Base-by-base conservation (phyloP, 106 monocot species). In the Cymbidium sinense region DNA sequence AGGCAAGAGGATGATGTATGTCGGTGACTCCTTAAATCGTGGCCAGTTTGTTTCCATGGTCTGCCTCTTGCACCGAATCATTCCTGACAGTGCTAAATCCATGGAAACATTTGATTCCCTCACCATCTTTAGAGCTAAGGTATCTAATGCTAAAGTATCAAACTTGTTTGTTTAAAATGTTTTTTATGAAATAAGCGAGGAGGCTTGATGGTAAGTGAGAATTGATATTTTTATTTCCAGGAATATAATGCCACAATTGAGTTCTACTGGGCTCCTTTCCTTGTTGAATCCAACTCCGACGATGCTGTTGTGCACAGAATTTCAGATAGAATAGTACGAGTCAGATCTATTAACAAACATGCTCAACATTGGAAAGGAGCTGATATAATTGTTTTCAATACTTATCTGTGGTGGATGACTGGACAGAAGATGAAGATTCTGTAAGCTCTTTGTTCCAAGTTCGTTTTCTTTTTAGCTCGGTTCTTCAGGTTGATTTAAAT, bases 191-290 rank as follows among this genome's bases (percentile, higher is more conserved):
- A 67, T 4, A 31, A 25, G n/a, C 11, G 25, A 31, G 67, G 33
- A 2, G 4, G 58, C 33, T 64, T 9, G 23, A 11, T 20, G 34
- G 4, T 41, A n/a, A 44, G 23, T 19, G 1, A 43, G 10, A 28
- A 27, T 74, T 74, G 50, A 39, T 34, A 6, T 72, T 1, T 52
- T 65, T 62, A 35, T 1, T 70, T 30, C 28, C 70, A 93, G 96
- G 88, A 96, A 5, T 96, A 89, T 80, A 93, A 93, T 65, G 93
- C 93, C 65, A 86, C 91, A 31, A 89, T 96, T 34, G 96, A 96
- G 82, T 96, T 96, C 85, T 96, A 96, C 61, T 96, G 93, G 96
- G 96, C 96, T 75, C 93, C 96, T 0, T 94, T 96, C 71, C 86
- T 96, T 19, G 86, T 93, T 11, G 96, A 96, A 82, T 96, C 96